Percentiles rank a stretch among this genome's conserved stretches.
These are phyloP conservation scores for Laguncularia racemosa DNA, from an alignment of 345 rosid species.

Conservation along the genomic window DNA sequence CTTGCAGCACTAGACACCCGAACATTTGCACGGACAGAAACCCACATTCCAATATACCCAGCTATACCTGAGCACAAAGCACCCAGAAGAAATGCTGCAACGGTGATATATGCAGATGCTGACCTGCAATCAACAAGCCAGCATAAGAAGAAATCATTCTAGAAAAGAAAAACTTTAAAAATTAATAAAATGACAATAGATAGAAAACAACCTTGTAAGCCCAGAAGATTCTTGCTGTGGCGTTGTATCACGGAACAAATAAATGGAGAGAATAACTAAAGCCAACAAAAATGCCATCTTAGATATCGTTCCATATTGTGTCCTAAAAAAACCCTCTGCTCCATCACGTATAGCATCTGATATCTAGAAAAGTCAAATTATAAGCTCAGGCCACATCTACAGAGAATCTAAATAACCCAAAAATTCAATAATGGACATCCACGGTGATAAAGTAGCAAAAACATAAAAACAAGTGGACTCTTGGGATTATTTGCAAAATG, in stretches of 20 bases:
- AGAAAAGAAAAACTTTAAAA: conserved; percentile 1
- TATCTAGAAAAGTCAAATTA: conserved; percentile 49
- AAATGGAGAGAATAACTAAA: conserved; percentile 73
- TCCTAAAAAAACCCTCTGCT: conserved; percentile 98
- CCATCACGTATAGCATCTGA: conserved; percentile 99
- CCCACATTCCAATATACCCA: conserved; percentile 99
- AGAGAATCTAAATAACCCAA: too few relatives aligned
- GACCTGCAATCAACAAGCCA: conserved; percentile 44
- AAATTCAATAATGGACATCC: too few relatives aligned
- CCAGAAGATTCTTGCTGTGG: conserved; percentile 99
- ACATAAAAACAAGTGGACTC: too few relatives aligned
- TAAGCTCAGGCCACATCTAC: conserved; percentile 10
- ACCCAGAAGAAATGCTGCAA: conserved; percentile 89
- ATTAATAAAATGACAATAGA: conserved; percentile 6
- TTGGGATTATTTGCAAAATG: too few relatives aligned
- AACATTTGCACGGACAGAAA: conserved; percentile 99
- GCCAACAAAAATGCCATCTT: conserved; percentile 96
- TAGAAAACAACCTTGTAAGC: conserved; percentile 61
- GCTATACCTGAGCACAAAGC: conserved; percentile 93
- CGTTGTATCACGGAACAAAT: conserved; percentile 74
- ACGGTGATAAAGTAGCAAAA: too few relatives aligned
- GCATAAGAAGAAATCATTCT: conserved; percentile 13
- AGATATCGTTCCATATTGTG: conserved; percentile 92
- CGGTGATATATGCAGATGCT: conserved; percentile 81
- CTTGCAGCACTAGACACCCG: conserved; percentile 98